These are phyloP conservation scores for Silene uniflora DNA, from an alignment of 148 eudicot genomes.

Conservation along the genomic window DNA sequence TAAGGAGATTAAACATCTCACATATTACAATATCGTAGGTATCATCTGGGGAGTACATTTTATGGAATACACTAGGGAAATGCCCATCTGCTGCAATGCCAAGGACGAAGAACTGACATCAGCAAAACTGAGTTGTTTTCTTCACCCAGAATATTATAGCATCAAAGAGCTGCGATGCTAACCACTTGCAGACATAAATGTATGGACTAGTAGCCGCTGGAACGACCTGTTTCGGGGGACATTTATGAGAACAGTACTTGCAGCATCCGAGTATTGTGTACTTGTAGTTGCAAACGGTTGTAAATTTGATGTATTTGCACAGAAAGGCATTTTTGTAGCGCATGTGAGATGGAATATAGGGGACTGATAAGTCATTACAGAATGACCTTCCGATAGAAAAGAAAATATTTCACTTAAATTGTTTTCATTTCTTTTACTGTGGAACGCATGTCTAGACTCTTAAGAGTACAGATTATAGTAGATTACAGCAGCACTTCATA, in stretches of 20 bases:
- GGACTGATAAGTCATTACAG: background rate
- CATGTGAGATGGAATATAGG: background rate
- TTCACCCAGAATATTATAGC: background rate
- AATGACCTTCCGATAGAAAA: too few relatives aligned
- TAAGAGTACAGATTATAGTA: too few relatives aligned
- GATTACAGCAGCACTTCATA: too few relatives aligned
- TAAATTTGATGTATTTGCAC: background rate
- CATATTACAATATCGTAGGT: constrained; percentile 33
- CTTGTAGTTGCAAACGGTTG: background rate
- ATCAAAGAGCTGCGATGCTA: background rate
- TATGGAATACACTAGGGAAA: constrained; percentile 98
- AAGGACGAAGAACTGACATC: constrained; percentile 12
- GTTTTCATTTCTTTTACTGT: background rate
- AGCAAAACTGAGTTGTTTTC: background rate
- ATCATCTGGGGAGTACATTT: constrained; percentile 76
- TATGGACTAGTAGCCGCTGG: background rate
- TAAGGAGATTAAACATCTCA: background rate
- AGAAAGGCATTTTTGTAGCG: background rate
- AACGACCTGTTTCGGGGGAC: background rate
- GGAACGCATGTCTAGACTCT: too few relatives aligned
- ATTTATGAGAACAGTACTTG: background rate
- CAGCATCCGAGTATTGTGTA: background rate
- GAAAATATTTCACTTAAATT: too few relatives aligned
- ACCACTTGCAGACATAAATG: background rate
- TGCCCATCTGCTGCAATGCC: constrained; percentile 78